Percentiles rank a stretch among this genome's conserved stretches.
These are phyloP conservation scores for Ambrosia trifida DNA, from an alignment of 129 eudicot genomes.

Conservation along the genomic window DNA sequence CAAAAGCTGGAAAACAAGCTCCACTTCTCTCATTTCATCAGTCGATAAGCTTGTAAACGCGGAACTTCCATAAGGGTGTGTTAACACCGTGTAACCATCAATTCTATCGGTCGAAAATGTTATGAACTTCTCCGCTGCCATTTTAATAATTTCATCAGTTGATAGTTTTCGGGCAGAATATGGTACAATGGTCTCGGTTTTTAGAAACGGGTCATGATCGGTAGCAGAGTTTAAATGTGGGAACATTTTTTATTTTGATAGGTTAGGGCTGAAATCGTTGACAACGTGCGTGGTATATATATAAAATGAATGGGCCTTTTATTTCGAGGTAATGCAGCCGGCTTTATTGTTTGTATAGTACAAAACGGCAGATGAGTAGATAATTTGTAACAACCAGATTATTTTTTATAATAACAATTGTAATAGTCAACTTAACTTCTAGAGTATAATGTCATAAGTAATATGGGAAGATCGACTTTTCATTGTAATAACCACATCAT, in stretches of 20 bases:
- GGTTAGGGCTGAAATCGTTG: background rate
- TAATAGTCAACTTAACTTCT: too few relatives aligned
- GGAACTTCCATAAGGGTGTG: conserved; percentile 55
- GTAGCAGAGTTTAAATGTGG: background rate
- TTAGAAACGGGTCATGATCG: background rate
- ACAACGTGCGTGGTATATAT: too few relatives aligned
- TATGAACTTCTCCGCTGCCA: conserved; percentile 63
- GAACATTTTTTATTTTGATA: background rate
- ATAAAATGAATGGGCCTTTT: background rate
- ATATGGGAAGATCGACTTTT: too few relatives aligned
- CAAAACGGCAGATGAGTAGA: background rate
- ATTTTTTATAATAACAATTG: too few relatives aligned
- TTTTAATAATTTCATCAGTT: conserved; percentile 47
- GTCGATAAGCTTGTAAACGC: conserved; percentile 38
- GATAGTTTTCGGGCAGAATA: conserved; percentile 26
- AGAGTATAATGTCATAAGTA: too few relatives aligned
- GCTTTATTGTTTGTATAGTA: conserved; percentile 11
- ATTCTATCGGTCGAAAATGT: conserved; percentile 43
- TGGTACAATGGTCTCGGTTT: background rate
- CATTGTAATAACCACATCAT: too few relatives aligned
- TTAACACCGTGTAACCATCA: conserved; percentile 39
- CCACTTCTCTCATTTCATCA: conserved; percentile 51
- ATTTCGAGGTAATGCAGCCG: conserved; percentile 15
- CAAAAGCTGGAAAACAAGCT: conserved; percentile 55
- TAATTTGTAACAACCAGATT: too few relatives aligned